These are phyloP conservation scores for Vittaforma corneae DNA, from an alignment of 371 early-diverging fungal genomes.

Conservation along the genomic window DNA sequence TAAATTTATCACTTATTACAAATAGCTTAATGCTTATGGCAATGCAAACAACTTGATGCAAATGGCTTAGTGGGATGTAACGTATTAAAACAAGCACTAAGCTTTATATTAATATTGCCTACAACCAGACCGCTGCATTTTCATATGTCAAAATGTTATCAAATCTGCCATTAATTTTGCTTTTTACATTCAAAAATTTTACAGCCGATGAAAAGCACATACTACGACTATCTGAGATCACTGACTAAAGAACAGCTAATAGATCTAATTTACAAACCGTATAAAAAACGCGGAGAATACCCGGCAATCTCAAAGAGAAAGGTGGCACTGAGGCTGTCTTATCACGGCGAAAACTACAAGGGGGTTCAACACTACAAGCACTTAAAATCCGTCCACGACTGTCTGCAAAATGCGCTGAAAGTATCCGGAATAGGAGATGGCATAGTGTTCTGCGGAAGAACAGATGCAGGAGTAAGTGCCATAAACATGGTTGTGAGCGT, in stretches of 20 bases:
- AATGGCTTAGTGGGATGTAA: no score
- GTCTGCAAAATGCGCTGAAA: slow-evolving; percentile 29
- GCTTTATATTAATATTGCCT: no score
- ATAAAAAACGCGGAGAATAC: not conserved
- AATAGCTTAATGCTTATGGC: no score
- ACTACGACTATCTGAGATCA: slow-evolving; percentile 9
- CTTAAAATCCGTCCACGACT: slow-evolving; percentile 18
- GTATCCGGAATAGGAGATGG: slow-evolving; percentile 18
- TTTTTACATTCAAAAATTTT: not conserved
- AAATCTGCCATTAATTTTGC: not conserved
- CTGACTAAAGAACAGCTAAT: slow-evolving; percentile 23
- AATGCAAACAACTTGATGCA: no score
- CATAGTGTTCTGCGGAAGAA: slow-evolving; percentile 52
- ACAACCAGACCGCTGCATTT: no score
- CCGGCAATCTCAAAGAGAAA: slow-evolving; percentile 8
- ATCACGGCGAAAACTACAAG: slow-evolving; percentile 39
- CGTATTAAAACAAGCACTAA: no score
- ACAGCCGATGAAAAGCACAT: slow-evolving; percentile 12
- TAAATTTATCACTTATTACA: no score
- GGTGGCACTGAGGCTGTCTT: slow-evolving; percentile 39
- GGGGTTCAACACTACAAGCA: slow-evolving; percentile 23
- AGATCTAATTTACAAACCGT: slow-evolving; percentile 5
- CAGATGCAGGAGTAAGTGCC: slow-evolving; percentile 56
- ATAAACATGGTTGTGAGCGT: slow-evolving; percentile 44
- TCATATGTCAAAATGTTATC: no score